Base-by-base conservation (phyloP, 177 flowering plant genomes). In the Vitis hybrid region DNA sequence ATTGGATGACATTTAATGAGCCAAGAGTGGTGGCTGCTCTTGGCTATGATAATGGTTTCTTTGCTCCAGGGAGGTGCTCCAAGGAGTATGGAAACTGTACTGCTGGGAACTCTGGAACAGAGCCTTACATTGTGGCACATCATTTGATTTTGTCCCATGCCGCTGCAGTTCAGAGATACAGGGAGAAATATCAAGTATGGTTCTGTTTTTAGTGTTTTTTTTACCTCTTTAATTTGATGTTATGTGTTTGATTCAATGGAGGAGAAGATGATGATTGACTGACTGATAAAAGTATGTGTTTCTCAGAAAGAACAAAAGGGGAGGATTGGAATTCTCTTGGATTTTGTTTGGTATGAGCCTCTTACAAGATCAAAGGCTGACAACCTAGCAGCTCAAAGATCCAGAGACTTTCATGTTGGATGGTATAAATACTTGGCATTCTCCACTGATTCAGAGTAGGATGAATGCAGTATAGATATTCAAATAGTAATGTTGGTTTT, bases 1-100 rank as follows among this genome's bases (percentile, higher is more conserved):
- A 91, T 60, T 91, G 94, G 97, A 74, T 87, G 76, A 86, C 97
- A 6, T 84, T 87, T 51, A 91, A 90, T 70, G 94, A 91, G 64
- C 97, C 97, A 4, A 80, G 88, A 69, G 83, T 87, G 3, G 80
- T 84, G 8, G 89, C 92, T 65, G 89, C 87, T 52, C 82, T 84
- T 11, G 92, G 90, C 0, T 91, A 87, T 74, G 88, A 84, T 52
- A 75, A 75, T 50, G 97, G 97, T 0, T 62, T 71, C 19, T 72
- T 68, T 70, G 87, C 97, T 27, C 92, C 97, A 1, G 90, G 85
- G 46, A 80, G 94, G 54, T 91, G 94, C 60, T 88, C 90, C 21
- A 82, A 78, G 35, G 74, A 74, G 6, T 79, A 17, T 52, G 91
- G 92, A 54, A 87, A 87, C 63, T 90, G 95, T 64, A 82, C 90